Conservation (phyloP, 2,329 filamentous ascomycete genomes). For the Dichotomopilus funicola region DNA sequence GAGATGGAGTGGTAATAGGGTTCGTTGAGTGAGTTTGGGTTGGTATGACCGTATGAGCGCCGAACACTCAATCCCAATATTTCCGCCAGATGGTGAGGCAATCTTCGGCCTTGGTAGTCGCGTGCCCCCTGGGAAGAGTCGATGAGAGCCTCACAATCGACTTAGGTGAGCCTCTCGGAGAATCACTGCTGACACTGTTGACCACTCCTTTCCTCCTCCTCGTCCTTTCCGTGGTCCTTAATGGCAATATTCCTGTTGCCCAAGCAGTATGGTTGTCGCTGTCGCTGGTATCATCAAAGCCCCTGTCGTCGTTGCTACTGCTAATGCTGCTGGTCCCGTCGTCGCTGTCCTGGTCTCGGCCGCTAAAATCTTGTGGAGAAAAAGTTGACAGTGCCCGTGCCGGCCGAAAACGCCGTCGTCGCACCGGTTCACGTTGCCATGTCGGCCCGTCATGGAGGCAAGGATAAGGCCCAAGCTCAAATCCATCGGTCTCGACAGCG, state of each 20-base stretch:
- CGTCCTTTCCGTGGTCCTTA: not conserved
- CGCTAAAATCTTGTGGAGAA: conserved; percentile 1
- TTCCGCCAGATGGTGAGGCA: conserved; percentile 19
- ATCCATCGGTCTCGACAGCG: not conserved
- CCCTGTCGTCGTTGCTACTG: not conserved
- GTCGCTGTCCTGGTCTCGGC: not conserved
- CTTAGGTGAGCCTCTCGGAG: not conserved
- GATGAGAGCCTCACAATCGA: not conserved
- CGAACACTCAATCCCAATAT: conserved; percentile 20
- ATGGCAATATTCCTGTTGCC: no score
- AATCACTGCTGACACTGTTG: not conserved
- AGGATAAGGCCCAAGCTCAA: conserved; percentile 5
- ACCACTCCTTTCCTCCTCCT: not conserved
- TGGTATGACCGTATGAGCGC: not conserved
- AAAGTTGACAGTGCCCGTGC: not conserved
- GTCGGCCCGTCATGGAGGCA: not conserved
- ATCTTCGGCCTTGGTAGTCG: not conserved
- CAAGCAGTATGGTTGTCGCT: no score
- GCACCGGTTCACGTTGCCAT: conserved; percentile 9
- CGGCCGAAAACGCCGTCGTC: not conserved
- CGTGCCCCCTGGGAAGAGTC: not conserved
- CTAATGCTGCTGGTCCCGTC: not conserved
- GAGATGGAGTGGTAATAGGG: not conserved
- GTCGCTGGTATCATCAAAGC: no score
- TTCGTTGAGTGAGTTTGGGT: not conserved